A percentile compares a stretch with the other conserved stretches of the same genome.
phyloP scores from a whole-genome alignment of 75 land plant genomes.

The Picea glauca region DNA sequence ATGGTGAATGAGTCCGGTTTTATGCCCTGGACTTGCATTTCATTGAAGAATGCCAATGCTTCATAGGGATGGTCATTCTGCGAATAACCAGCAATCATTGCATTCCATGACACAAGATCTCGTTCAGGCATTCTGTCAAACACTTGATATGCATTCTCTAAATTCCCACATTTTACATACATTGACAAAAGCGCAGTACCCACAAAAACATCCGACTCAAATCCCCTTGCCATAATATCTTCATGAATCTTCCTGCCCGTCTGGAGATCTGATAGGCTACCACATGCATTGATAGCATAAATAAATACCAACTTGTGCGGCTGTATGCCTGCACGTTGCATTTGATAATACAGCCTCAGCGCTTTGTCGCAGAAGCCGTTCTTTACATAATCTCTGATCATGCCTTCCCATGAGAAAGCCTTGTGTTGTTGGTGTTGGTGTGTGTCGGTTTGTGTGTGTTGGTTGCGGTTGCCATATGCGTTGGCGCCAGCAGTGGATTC shows the following conservation, averaged over 20 bases:
- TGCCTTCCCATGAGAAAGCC: too few relatives aligned
- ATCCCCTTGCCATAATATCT: constrained; percentile 16
- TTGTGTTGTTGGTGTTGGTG: too few relatives aligned
- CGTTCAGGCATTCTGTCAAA: constrained; percentile 24
- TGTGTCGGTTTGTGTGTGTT: too few relatives aligned
- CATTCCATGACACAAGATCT: constrained; percentile 34
- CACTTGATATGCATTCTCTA: constrained; percentile 16
- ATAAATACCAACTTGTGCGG: neutral
- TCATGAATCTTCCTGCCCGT: constrained; percentile 45
- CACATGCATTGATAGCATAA: constrained; percentile 4
- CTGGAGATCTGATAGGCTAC: neutral
- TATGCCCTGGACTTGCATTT: constrained; percentile 8
- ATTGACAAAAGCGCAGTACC: constrained; percentile 29
- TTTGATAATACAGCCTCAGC: too few relatives aligned
- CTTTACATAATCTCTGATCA: too few relatives aligned
- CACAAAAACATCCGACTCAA: constrained; percentile 11
- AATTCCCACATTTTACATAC: constrained; percentile 30
- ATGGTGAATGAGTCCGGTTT: neutral
- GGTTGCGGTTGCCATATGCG: too few relatives aligned
- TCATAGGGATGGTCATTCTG: constrained; percentile 16
- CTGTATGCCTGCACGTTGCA: neutral
- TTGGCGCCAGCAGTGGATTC: too few relatives aligned
- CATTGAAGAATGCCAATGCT: constrained; percentile 16
- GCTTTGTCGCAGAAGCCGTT: too few relatives aligned
- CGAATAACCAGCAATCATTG: constrained; percentile 27